phyloP scores from a whole-genome alignment of 2,329 filamentous ascomycete genomes.

The Domatiomyces catenatus region DNA sequence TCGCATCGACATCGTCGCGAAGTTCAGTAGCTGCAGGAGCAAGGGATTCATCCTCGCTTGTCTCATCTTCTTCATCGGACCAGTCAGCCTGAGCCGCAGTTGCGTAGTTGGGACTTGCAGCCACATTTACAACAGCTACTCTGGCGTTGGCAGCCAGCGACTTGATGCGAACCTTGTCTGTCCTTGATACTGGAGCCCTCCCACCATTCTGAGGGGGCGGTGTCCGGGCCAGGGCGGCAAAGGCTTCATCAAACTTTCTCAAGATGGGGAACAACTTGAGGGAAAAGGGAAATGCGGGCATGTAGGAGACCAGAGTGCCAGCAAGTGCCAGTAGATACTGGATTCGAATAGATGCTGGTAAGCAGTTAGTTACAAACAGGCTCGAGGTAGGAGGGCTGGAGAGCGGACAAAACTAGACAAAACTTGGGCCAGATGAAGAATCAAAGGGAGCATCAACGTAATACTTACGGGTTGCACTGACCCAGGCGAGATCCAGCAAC shows the following conservation, averaged over 20 bases:
- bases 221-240: constrained; percentile 52
- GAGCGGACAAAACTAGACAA: not conserved
- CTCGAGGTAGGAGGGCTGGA: not conserved
- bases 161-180: constrained; percentile 68
- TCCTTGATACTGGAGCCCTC: constrained; percentile 47
- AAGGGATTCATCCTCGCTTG: constrained; percentile 1
- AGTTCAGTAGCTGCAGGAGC: not conserved
- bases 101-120: constrained; percentile 6
- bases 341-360: constrained; percentile 58
- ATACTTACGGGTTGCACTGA: constrained; percentile 65
- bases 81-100: constrained; percentile 5
- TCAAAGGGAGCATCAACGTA: not conserved
- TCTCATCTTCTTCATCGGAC: constrained; percentile 4
- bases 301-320: constrained; percentile 54
- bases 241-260: constrained; percentile 68
- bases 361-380: constrained; percentile 2
- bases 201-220: constrained; percentile 42
- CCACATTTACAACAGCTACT: constrained; percentile 11
- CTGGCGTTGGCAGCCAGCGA: constrained; percentile 15
- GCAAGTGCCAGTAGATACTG: constrained; percentile 71
- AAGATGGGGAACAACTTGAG: constrained; percentile 58
- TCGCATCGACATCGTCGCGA: constrained; percentile 7
- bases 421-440: not conserved
- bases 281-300: constrained; percentile 55
- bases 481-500: constrained; percentile 69